Evolutionary conservation across 2,329 filamentous ascomycete species (phyloP).

Genomic region (Fusarium pseudograminearum): DNA sequence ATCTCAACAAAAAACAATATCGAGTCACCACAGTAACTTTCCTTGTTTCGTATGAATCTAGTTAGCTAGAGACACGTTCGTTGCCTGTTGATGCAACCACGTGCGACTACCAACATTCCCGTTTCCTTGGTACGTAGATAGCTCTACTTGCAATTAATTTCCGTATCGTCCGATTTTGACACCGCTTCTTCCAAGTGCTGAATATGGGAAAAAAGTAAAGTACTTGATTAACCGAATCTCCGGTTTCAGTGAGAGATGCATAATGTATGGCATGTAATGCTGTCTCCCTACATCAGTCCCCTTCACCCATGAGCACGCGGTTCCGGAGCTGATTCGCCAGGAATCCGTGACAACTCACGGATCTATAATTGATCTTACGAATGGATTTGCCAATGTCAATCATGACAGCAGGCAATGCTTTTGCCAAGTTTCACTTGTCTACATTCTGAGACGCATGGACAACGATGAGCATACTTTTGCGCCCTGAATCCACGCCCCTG

Average conservation of each 20-base stretch:
- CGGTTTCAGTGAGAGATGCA: conserved; percentile 28
- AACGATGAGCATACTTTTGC: conserved; percentile 3
- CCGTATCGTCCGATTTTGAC: conserved; percentile 16
- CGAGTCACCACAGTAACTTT: background rate
- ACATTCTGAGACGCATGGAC: conserved; percentile 14
- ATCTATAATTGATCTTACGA: conserved; percentile 18
- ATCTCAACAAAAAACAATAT: background rate
- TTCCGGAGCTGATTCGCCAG: conserved; percentile 39
- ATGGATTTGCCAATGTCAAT: background rate
- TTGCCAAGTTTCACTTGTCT: background rate
- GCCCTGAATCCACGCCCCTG: conserved; percentile 34
- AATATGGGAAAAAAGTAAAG: conserved; percentile 23
- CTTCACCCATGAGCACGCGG: conserved; percentile 39
- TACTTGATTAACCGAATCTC: conserved; percentile 3
- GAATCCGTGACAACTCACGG: background rate
- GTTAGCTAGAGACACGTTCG: background rate
- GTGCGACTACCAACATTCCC: conserved; percentile 10
- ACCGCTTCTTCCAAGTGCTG: conserved; percentile 27
- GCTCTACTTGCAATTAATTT: background rate
- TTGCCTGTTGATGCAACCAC: conserved; percentile 24
- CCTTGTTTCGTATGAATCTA: background rate
- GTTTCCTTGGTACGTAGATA: background rate
- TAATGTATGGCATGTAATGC: conserved; percentile 22
- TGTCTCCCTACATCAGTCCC: conserved; percentile 7
- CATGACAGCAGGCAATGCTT: background rate